These are phyloP conservation scores for Astrothelium subdiscretum DNA, from an alignment of 495 filamentous ascomycete genomes.

Conservation along the genomic window DNA sequence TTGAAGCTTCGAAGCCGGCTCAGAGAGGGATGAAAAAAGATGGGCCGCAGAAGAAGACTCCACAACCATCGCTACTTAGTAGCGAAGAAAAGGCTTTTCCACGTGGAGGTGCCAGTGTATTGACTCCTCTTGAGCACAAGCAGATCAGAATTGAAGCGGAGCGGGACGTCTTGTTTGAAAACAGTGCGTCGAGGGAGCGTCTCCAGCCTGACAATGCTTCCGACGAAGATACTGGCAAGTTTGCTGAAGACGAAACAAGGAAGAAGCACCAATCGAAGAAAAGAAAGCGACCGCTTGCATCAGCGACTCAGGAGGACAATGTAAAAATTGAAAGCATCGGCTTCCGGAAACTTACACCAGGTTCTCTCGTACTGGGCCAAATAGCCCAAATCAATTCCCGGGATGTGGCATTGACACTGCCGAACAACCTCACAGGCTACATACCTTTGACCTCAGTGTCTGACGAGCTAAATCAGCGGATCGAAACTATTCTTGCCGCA, in stretches of 20 bases:
- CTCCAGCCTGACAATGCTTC: slow-evolving; percentile 25
- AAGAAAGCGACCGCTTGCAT: slow-evolving; percentile 29
- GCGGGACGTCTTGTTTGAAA: slow-evolving; percentile 86
- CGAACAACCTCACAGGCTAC: slow-evolving; percentile 86
- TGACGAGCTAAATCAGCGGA: slow-evolving; percentile 50
- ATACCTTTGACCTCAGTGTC: slow-evolving; percentile 87
- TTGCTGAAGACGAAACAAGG: slow-evolving; percentile 35
- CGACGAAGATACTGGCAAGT: slow-evolving; percentile 37
- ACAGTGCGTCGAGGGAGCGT: slow-evolving; percentile 42
- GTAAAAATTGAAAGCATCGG: slow-evolving; percentile 76
- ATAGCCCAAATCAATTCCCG: slow-evolving; percentile 67
- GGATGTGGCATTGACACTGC: slow-evolving; percentile 68
- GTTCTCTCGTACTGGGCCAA: slow-evolving; percentile 77
- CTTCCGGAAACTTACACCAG: slow-evolving; percentile 76
- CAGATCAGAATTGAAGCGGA: slow-evolving; percentile 91
- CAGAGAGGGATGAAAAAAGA: slow-evolving; percentile 4
- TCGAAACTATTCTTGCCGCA: slow-evolving; percentile 51
- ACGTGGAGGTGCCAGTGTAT: slow-evolving; percentile 76
- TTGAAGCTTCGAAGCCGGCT: slow-evolving; percentile 4
- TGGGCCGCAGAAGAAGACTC: slow-evolving; percentile 3
- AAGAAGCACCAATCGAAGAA: slow-evolving; percentile 39
- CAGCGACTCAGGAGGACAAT: slow-evolving; percentile 39
- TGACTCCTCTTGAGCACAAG: slow-evolving; percentile 90
- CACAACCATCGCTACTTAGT: slow-evolving; percentile 38
- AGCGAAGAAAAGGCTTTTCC: slow-evolving; percentile 85